Evolutionary conservation across 208 protist species (phyloP), one percentile per base, ranked within the genome.

Genomic region (Crithidia sp.): DNA sequence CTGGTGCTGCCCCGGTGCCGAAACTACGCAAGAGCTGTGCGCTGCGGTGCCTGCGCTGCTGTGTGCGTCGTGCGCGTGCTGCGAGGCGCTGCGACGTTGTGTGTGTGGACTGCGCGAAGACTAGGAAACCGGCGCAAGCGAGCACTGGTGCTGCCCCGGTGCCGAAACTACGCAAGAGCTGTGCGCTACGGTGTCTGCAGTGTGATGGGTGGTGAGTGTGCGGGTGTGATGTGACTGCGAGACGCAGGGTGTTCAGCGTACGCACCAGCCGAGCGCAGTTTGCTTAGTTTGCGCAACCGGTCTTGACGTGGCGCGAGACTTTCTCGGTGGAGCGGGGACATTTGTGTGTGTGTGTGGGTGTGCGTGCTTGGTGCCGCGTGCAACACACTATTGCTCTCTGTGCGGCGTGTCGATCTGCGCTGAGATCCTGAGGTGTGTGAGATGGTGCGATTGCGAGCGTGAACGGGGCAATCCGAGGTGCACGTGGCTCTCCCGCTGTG

Each of bases 401-500:
- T 67, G 57, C 40, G 50, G 62, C 62, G 45, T 67, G 62, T 67
- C 55, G 50, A 57, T 67, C 28, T 67, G 62, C 57, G 57, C 62
- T 43, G 69, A 65, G 75, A 82, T 87, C 83, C 78, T 87, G 83
- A 87, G 79, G 75, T 72, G 74, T 68, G 83, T 84, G 79, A 82
- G 79, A 66, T 17, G 47, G 10, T 59, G 47, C 64, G 50, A 28
- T 47, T 67, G 63, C 73, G 55, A 52, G 45, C 43, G 69, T 67
- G 70, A 72, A 89, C 81, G 81, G 74, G 67, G 71, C 84, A 86
- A 82, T 89, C 84, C 84, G 84, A 89, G 84, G 81, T 83, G 60
- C 57, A 69, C 75, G 44, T 78, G 81, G 74, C 63, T 64, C 50
- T 70, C 56, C 52, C 72, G 47, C 16, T 43, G 62, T 14, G 62